Evolutionary conservation across 768 basidiomycete genomes (phyloP).

Genomic region (Naematelia aurantialba): DNA sequence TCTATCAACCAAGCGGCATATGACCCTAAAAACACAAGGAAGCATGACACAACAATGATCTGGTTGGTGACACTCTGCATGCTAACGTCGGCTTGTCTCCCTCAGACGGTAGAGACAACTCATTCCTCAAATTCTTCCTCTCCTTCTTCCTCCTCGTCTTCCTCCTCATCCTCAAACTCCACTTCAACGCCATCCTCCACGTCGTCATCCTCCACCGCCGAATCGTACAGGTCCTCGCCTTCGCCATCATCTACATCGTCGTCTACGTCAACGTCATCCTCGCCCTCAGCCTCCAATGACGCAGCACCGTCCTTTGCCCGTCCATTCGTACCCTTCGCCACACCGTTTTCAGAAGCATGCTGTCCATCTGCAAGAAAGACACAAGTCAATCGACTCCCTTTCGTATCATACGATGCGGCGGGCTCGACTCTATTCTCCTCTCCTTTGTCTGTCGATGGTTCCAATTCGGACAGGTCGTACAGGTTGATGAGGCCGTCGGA

Average conservation of each 20-base stretch:
- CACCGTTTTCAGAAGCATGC: conserved; percentile 32
- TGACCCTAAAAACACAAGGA: too few relatives aligned
- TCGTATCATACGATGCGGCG: conserved; percentile 70
- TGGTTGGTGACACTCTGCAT: too few relatives aligned
- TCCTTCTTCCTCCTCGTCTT: conserved; percentile 22
- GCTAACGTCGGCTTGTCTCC: too few relatives aligned
- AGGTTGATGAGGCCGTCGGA: conserved; percentile 72
- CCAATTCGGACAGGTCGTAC: conserved; percentile 31
- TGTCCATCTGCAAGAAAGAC: conserved; percentile 48
- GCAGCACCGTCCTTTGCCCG: conserved; percentile 23
- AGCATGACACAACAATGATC: too few relatives aligned
- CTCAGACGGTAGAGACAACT: not conserved
- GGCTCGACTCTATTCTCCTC: conserved; percentile 49
- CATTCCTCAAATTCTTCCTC: conserved; percentile 31
- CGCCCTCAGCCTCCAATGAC: conserved; percentile 31
- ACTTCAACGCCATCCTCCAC: conserved; percentile 23
- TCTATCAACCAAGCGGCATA: not conserved
- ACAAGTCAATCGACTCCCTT: conserved; percentile 80
- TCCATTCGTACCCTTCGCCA: conserved; percentile 45
- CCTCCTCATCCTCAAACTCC: conserved; percentile 21
- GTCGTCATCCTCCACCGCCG: conserved; percentile 20
- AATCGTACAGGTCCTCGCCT: conserved; percentile 21
- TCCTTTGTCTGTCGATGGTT: conserved; percentile 11
- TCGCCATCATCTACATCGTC: conserved; percentile 25
- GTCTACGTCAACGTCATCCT: conserved; percentile 29